These are phyloP conservation scores for Termitomyces sp. DNA, from an alignment of 768 basidiomycete species.

Conservation along the genomic window DNA sequence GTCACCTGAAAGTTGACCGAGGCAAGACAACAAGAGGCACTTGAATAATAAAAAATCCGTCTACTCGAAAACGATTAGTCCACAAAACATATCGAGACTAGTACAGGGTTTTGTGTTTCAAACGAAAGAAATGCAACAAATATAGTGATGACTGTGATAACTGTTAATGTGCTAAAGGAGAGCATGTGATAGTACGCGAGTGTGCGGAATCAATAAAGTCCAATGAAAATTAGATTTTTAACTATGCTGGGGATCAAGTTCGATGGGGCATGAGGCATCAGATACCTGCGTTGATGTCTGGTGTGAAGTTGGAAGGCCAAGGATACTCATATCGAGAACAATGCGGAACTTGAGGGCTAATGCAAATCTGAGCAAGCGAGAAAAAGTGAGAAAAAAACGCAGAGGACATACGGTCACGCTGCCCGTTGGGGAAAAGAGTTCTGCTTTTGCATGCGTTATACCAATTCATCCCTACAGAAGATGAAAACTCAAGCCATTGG, in stretches of 20 bases:
- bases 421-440: conserved; percentile 39
- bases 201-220: conserved; percentile 5
- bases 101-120: conserved; percentile 12
- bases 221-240: conserved; percentile 23
- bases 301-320: conserved; percentile 54
- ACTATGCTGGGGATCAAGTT: conserved; percentile 47
- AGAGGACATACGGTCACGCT: conserved; percentile 50
- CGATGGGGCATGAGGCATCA: conserved; percentile 64
- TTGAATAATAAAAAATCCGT: background rate
- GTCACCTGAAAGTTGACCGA: background rate
- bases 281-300: conserved; percentile 50
- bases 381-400: background rate
- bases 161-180: conserved; percentile 9
- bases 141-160: conserved; percentile 13
- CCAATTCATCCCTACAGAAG: conserved; percentile 56
- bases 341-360: conserved; percentile 60
- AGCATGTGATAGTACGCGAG: conserved; percentile 10
- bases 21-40: background rate
- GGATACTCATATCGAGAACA: conserved; percentile 59
- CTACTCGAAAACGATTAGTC: conserved; percentile 3
- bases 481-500: background rate
- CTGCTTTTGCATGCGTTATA: conserved; percentile 72
- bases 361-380: conserved; percentile 16
- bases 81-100: conserved; percentile 12
- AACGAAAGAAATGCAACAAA: conserved; percentile 7